Evolutionary conservation across 345 rosid genomes (phyloP), one percentile per base, ranked within the genome.

Genomic region (Populus alba): DNA sequence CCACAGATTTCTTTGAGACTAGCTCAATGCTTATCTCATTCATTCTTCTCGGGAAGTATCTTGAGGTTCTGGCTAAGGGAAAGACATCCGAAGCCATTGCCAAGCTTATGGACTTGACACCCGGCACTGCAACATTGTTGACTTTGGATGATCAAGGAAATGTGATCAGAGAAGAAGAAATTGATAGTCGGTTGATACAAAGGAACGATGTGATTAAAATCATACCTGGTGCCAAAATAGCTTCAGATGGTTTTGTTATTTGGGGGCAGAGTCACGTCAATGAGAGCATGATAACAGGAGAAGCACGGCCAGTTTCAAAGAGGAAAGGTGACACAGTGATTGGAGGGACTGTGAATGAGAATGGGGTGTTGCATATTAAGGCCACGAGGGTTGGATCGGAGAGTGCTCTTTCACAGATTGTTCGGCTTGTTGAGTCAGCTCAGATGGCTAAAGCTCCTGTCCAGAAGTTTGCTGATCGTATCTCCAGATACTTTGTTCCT

Each of bases 401-500:
- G 86, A 90, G 91, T 77, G 95, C 99, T 39, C 95, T 95, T 67
- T 90, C 98, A 1, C 98, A 93, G 86, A 95, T 95, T 79, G 98
- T 95, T 77, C 91, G 92, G 29, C 95, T 93, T 1, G 98, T 95
- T 35, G 98, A 95, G 78, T 93, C 98, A 0, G 99, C 99, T 6
- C 99, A 95, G 84, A 82, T 93, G 87, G 98, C 99, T 25, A 93
- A 93, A 89, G 99, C 99, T 68, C 99, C 99, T 0, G 97, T 91
- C 0, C 99, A 95, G 90, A 95, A 95, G 83, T 86, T 95, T 49
- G 98, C 98, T 38, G 99, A 95, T 73, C 91, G 97, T 5, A 91
- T 93, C 71, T 92, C 98, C 70, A 92, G 90, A 75, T 91, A 49
- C 78, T 95, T 95, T 78, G 99, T 93, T 79, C 99, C 99, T 73